Percentiles rank a stretch among this genome's conserved stretches.
phyloP scores from a whole-genome alignment of 768 basidiomycete species.

The Trichaptum fuscoviolaceum region DNA sequence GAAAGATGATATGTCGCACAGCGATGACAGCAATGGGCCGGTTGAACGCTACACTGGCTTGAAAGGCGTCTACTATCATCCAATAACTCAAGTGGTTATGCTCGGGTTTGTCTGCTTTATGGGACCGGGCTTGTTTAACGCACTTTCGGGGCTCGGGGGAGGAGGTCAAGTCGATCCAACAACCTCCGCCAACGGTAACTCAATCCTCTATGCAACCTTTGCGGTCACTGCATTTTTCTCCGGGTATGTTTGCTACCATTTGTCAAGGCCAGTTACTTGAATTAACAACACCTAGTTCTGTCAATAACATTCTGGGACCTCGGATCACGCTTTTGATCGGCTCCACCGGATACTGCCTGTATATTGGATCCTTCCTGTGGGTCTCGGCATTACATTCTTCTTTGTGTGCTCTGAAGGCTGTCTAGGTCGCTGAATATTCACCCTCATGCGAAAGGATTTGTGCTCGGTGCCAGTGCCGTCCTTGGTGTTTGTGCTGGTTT shows the following conservation, averaged over 20 bases:
- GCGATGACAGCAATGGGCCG: not conserved
- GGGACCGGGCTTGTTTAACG: constrained; percentile 68
- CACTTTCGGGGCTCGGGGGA: constrained; percentile 73
- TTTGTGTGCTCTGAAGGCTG: not conserved
- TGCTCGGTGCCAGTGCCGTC: constrained; percentile 65
- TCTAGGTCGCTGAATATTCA: constrained; percentile 67
- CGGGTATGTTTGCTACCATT: constrained; percentile 41
- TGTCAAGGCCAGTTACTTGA: not conserved
- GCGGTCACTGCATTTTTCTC: constrained; percentile 61
- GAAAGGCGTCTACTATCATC: constrained; percentile 53
- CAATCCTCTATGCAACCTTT: constrained; percentile 63
- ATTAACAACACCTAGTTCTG: constrained; percentile 38
- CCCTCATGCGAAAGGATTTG: constrained; percentile 51
- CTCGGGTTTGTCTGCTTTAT: constrained; percentile 65
- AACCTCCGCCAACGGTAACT: constrained; percentile 65
- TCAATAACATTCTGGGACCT: constrained; percentile 80
- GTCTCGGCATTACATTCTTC: constrained; percentile 21
- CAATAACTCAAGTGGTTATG: constrained; percentile 53
- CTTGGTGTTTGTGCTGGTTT: constrained; percentile 69
- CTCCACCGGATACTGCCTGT: constrained; percentile 69
- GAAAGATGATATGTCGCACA: not conserved
- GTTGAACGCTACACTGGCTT: constrained; percentile 44
- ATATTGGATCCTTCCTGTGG: constrained; percentile 69
- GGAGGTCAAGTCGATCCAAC: constrained; percentile 67
- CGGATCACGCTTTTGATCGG: constrained; percentile 70